Conservation (phyloP, 345 rosid genomes). For the Pugionium dolabratum region DNA sequence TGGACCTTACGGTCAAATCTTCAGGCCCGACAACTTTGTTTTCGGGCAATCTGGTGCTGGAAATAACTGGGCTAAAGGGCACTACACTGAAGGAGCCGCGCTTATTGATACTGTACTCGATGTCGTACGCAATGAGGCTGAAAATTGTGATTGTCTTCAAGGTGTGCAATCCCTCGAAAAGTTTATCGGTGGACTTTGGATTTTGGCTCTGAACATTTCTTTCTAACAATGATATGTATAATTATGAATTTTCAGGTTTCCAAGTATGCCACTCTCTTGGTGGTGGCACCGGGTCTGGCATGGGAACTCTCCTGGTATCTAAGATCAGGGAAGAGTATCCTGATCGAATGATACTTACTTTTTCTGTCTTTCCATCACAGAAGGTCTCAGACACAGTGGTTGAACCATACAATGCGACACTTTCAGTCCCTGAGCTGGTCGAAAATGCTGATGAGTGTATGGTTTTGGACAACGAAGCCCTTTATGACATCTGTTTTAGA, state of each 20-base stretch:
- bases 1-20: conserved; percentile 72
- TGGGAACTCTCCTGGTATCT: conserved; percentile 75
- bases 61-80: conserved; percentile 42
- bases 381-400: conserved; percentile 82
- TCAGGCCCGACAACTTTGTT: conserved; percentile 68
- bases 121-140: conserved; percentile 70
- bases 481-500: no score
- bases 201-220: neutral
- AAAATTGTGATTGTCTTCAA: conserved; percentile 38
- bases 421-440: conserved; percentile 72
- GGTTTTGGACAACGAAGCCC: no score
- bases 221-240: neutral
- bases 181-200: neutral
- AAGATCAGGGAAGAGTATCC: conserved; percentile 77
- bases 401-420: conserved; percentile 77
- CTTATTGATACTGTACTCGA: conserved; percentile 71
- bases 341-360: conserved; percentile 83
- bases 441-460: conserved; percentile 77
- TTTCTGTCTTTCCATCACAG: conserved; percentile 78
- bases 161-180: conserved; percentile 34
- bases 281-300: conserved; percentile 81
- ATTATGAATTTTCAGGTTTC: conserved; percentile 48
- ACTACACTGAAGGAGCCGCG: conserved; percentile 78
- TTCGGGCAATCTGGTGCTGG: conserved; percentile 41
- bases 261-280: conserved; percentile 84